A percentile compares a stretch with the other conserved stretches of the same genome.
Evolutionary conservation across 2,329 filamentous ascomycete species (phyloP).

Genomic region (Aspergillus niger): DNA sequence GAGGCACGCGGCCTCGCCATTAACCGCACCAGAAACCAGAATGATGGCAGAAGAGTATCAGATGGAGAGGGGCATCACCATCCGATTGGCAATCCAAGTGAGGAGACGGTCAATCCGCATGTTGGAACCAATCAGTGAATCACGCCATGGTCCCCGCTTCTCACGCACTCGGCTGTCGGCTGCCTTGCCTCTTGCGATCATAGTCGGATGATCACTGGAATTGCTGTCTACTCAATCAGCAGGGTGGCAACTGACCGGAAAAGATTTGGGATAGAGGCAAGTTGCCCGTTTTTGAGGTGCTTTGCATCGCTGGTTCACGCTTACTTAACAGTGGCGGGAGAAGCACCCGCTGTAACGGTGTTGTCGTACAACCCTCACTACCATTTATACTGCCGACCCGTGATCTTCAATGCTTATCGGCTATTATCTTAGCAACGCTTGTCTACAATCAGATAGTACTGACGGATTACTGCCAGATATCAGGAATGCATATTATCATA

Average conservation of each 20-base stretch:
- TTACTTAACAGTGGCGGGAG: no score
- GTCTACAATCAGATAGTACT: no score
- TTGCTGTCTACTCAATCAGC: not conserved
- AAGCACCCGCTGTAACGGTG: no score
- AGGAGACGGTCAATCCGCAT: not conserved
- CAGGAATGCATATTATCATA: no score
- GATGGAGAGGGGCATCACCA: not conserved
- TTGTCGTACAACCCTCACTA: no score
- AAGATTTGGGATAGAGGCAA: not conserved
- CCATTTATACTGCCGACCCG: no score
- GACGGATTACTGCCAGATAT: no score
- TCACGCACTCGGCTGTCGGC: conserved; percentile 1
- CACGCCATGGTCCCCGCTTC: conserved; percentile 1
- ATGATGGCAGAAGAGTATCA: no score
- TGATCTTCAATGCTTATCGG: no score
- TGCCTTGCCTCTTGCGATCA: not conserved
- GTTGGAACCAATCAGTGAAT: not conserved
- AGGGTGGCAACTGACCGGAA: not conserved
- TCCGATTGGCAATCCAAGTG: not conserved
- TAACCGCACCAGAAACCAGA: no score
- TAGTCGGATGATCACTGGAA: not conserved
- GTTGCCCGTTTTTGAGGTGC: not conserved
- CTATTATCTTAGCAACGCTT: no score
- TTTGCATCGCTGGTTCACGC: no score
- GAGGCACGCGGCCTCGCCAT: not conserved